Conservation (phyloP, 2,329 filamentous ascomycete genomes). For the Cercospora nicotianae region DNA sequence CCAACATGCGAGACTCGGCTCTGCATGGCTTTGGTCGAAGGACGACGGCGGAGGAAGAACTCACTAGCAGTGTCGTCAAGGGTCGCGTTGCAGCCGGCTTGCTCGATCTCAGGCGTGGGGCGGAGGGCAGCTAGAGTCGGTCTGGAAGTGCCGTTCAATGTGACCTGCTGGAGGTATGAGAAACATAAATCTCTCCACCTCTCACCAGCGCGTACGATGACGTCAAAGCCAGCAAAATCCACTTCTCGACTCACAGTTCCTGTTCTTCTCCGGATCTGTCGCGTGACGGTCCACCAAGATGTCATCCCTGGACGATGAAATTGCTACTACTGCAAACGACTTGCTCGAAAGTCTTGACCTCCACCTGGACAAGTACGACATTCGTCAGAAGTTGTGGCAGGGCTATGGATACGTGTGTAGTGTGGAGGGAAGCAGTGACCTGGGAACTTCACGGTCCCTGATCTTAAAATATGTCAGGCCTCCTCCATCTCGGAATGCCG, state of each 20-base stretch:
- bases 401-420: conserved; percentile 57
- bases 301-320: background rate
- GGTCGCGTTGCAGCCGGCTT: conserved; percentile 56
- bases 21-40: background rate
- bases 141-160: background rate
- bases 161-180: background rate
- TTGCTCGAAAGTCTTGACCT: background rate
- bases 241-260: background rate
- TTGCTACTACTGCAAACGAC: background rate
- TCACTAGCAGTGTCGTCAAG: conserved; percentile 51
- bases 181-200: background rate
- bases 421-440: conserved; percentile 45
- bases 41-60: conserved; percentile 32
- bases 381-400: conserved; percentile 10
- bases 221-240: conserved; percentile 1
- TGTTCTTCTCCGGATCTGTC: background rate
- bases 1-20: background rate
- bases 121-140: background rate
- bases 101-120: conserved; percentile 45
- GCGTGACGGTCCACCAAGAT: background rate
- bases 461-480: conserved; percentile 63
- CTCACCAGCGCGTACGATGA: background rate
- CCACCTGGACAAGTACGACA: background rate
- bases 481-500: conserved; percentile 40
- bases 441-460: conserved; percentile 35